These are phyloP conservation scores for Hirsutella rhossiliensis DNA, from an alignment of 2,329 filamentous ascomycete genomes.

Conservation along the genomic window DNA sequence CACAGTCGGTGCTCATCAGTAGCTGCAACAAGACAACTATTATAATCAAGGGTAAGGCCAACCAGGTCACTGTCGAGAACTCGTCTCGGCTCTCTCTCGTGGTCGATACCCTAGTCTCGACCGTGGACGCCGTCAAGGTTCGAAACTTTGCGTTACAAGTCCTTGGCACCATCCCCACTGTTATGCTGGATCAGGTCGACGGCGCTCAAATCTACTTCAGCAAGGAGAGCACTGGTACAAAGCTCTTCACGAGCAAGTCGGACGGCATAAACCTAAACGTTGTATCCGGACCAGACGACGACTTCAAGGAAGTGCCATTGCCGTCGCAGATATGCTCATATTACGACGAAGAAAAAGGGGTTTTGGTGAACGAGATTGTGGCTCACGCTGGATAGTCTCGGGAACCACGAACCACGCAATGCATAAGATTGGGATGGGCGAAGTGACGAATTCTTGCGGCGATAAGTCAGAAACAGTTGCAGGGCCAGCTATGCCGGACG, in stretches of 20 bases:
- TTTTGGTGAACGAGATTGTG: constrained; percentile 85
- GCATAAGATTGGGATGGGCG: too few relatives aligned
- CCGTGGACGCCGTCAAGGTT: constrained; percentile 90
- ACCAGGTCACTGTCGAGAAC: constrained; percentile 94
- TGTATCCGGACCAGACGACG: constrained; percentile 56
- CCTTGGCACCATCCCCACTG: constrained; percentile 70
- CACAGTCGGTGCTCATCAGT: constrained; percentile 84
- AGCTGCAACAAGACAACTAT: constrained; percentile 86
- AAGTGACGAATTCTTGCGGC: too few relatives aligned
- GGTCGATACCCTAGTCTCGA: constrained; percentile 79
- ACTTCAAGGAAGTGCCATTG: constrained; percentile 77
- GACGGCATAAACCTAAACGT: constrained; percentile 80
- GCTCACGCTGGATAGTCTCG: constrained; percentile 65
- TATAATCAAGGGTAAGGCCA: constrained; percentile 84
- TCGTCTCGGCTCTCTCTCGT: constrained; percentile 73
- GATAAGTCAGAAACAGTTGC: too few relatives aligned
- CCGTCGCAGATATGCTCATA: constrained; percentile 82
- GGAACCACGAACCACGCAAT: not conserved
- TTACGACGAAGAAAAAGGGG: constrained; percentile 56
- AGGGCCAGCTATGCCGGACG: too few relatives aligned
- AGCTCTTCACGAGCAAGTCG: constrained; percentile 84
- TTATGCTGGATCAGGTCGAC: constrained; percentile 89
- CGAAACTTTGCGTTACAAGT: constrained; percentile 93
- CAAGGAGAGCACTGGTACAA: constrained; percentile 63
- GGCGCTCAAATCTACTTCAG: constrained; percentile 78